Conservation (phyloP, 306 rosid species). For the Dryas octopetala region DNA sequence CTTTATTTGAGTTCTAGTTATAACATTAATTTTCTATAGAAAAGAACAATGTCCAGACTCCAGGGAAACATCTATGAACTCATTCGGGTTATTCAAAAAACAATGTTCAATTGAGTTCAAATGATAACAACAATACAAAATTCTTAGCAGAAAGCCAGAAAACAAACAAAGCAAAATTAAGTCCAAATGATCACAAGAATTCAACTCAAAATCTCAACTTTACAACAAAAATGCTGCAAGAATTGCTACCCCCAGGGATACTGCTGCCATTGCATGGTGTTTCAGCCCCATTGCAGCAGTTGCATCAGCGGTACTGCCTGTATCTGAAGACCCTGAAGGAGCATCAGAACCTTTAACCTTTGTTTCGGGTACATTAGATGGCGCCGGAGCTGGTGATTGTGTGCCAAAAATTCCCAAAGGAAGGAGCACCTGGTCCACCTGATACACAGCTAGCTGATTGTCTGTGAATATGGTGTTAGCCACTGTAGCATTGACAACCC, state of each 20-base stretch:
- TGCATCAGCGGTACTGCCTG: constrained; percentile 22
- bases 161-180: not conserved
- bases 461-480: constrained; percentile 67
- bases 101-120: not conserved
- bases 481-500: constrained; percentile 64
- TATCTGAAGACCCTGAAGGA: constrained; percentile 44
- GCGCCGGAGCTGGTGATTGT: constrained; percentile 65
- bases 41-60: too few relatives aligned
- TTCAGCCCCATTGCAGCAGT: constrained; percentile 33
- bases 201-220: constrained; percentile 11
- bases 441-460: constrained; percentile 69
- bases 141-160: not conserved
- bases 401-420: constrained; percentile 72
- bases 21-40: not conserved
- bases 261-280: not conserved
- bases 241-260: constrained; percentile 16
- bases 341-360: constrained; percentile 53
- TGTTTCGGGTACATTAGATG: constrained; percentile 48
- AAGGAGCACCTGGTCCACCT: constrained; percentile 81
- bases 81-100: not conserved
- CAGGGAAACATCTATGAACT: not conserved
- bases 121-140: constrained; percentile 8
- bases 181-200: not conserved
- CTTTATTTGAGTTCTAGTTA: not conserved
- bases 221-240: constrained; percentile 9